Evolutionary conservation across 148 eudicot species (phyloP).

Genomic region (Cornus florida): DNA sequence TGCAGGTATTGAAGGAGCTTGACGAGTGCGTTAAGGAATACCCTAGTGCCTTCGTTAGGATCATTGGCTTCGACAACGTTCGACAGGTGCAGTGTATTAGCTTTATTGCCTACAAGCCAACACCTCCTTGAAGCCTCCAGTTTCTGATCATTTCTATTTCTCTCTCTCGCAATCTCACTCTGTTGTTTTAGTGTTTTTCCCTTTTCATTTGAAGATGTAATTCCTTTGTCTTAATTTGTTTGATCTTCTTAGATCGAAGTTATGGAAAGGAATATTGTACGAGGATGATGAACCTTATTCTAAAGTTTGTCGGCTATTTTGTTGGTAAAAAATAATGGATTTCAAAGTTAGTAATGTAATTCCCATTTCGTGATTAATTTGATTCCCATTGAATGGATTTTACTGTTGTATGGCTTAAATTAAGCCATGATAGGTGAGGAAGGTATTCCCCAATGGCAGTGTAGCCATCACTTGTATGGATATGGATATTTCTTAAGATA

Average conservation of each 20-base stretch:
- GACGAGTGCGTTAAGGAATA: conserved; percentile 48
- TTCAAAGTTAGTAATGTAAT: no score
- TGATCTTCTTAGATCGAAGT: not conserved
- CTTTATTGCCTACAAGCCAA: conserved; percentile 59
- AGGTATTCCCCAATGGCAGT: no score
- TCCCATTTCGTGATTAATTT: no score
- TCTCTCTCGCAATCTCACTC: no score
- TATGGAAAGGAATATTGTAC: not conserved
- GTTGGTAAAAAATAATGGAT: no score
- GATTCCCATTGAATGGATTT: no score
- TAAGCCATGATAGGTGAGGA: no score
- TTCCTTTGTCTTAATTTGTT: not conserved
- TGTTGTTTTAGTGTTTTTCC: not conserved
- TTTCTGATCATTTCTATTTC: not conserved
- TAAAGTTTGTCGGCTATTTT: no score
- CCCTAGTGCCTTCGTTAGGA: conserved; percentile 46
- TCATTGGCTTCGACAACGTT: conserved; percentile 73
- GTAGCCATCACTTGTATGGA: no score
- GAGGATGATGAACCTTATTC: not conserved
- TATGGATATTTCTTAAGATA: no score
- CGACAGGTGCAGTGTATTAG: conserved; percentile 75
- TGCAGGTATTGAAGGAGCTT: conserved; percentile 52
- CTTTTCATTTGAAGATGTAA: not conserved
- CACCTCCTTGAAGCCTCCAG: no score
- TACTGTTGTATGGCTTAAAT: no score